Base-by-base conservation (phyloP, 139 green algal species). In the Chlorella ohadii region DNA sequence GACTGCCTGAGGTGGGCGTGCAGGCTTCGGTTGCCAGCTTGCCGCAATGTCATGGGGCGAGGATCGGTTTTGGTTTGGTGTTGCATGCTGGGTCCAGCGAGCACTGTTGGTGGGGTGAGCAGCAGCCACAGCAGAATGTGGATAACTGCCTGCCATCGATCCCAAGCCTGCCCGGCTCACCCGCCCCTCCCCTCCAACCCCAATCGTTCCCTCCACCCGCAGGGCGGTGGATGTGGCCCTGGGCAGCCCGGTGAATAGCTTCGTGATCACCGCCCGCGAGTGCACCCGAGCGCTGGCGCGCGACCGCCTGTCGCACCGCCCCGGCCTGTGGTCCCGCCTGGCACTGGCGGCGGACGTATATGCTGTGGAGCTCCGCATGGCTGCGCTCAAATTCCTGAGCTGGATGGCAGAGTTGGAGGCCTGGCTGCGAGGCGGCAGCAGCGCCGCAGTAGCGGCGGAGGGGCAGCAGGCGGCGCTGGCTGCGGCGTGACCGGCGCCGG, bases 251-350 rank as follows among this genome's bases (percentile, higher is more conserved):
- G 85, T 96, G 65, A 98, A 98, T 90, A 96, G 90, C 0, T 96
- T 97, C 81, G 84, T 93, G 1, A 96, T 97, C 67, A 98, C 95
- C 38, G 96, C 94, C 0, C 83, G 94, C 15, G 93, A 93, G 57
- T 98, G 95, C 88, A 89, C 82, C 2, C 85, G 91, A 2, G 95
- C 95, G 3, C 78, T 98, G 39, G 89, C 91, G 13, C 76, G 92
- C 51, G 65, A 92, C 71, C 71, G 87, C 36, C 68, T 85, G 72
- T 73, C 61, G 27, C 36, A 56, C 44, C 65, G 59, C 31, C 79
- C 78, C 4, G 83, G 85, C 56, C 73, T 78, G 63, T 44, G 59
- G 7, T 67, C 77, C 66, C 66, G 66, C 36, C 51, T 87, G 38
- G 57, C 73, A 7, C 36, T 82, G 13, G 59, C 59, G 1, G 36